Base-by-base conservation (phyloP, 2,329 filamentous ascomycete genomes). In the Fusarium marasasianum region DNA sequence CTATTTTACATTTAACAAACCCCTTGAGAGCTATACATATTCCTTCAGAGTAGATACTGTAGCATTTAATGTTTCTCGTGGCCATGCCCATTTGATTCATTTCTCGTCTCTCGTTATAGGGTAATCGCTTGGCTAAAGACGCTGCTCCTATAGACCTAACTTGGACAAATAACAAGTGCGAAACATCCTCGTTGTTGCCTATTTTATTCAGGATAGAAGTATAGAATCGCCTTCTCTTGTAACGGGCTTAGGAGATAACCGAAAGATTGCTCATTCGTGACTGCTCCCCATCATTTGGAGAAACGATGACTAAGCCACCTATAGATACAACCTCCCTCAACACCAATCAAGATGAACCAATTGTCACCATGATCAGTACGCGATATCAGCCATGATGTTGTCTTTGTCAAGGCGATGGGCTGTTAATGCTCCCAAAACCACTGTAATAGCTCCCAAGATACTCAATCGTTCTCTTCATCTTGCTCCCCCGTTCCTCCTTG, bases 401-500 rank as follows among this genome's bases (percentile, higher is more conserved):
- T 50, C 69, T n/a, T 33, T 72, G 12, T 62, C 65, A 43, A 72
- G 63, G 38, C 59, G 56, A 69, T 71, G 31, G 48, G 20, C 24
- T 31, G 29, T 24, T 14, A 44, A 17, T 29, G 12, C 48, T 14
- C 13, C 33, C 20, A 75, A 57, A 57, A 8, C 15, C 24, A 22
- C 37, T 33, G 35, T 20, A 7, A 58, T 65, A 61, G 61, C 40
- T 65, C 35, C 45, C n/a, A 51, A 63, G 22, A 54, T 37, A 44
- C 15, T 43, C 13, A 53, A 37, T 56, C 77, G 79, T 22, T 63
- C 75, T 37, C 83, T 91, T 8, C 88, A 90, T 77, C 83, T 90
- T 6, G 89, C 88, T 11, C 89, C 88, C 14, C 88, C 88, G 5
- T 96, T 93, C 80, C 87, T 96, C 26, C 88, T 96, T 6, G 90